These are phyloP conservation scores for Filobasidium floriforme DNA, from an alignment of 768 basidiomycete species.

Conservation along the genomic window DNA sequence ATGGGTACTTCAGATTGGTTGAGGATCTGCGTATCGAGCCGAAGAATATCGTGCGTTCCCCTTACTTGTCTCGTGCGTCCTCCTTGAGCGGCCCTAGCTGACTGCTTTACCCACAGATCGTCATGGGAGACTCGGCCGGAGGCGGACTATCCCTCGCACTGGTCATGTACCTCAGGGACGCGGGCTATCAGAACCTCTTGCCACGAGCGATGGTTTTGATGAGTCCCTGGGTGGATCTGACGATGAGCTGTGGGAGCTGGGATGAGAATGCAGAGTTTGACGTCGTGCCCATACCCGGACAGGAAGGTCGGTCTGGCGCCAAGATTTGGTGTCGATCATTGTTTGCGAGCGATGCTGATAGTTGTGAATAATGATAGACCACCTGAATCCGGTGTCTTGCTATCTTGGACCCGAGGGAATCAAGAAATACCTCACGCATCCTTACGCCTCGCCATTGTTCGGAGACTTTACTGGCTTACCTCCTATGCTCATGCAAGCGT, in stretches of 20 bases:
- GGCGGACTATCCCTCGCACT: slow-evolving; percentile 78
- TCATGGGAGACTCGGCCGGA: slow-evolving; percentile 82
- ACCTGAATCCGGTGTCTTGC: slow-evolving; percentile 86
- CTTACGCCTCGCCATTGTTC: slow-evolving; percentile 87
- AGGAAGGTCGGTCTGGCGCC: slow-evolving; percentile 34
- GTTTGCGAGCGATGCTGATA: neutral
- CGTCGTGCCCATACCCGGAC: slow-evolving; percentile 42
- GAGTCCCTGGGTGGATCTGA: slow-evolving; percentile 95
- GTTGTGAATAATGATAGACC: slow-evolving; percentile 52
- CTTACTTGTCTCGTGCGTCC: neutral
- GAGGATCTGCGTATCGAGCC: slow-evolving; percentile 75
- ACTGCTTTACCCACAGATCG: too few species aligned
- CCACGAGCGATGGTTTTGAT: slow-evolving; percentile 81
- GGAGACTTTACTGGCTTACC: slow-evolving; percentile 80
- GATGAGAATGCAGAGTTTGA: slow-evolving; percentile 65
- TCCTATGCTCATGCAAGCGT: slow-evolving; percentile 56
- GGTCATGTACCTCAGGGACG: slow-evolving; percentile 90
- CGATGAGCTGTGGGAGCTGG: slow-evolving; percentile 98
- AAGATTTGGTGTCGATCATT: too few species aligned
- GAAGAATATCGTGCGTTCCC: slow-evolving; percentile 67
- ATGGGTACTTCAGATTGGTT: slow-evolving; percentile 74
- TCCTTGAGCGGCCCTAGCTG: too few species aligned
- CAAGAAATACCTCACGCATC: slow-evolving; percentile 80
- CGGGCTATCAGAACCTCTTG: slow-evolving; percentile 58
- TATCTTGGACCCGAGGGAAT: slow-evolving; percentile 66